Base-by-base conservation (phyloP, 1,139 yeast species). In the Yamadazyma atmosphaerica region DNA sequence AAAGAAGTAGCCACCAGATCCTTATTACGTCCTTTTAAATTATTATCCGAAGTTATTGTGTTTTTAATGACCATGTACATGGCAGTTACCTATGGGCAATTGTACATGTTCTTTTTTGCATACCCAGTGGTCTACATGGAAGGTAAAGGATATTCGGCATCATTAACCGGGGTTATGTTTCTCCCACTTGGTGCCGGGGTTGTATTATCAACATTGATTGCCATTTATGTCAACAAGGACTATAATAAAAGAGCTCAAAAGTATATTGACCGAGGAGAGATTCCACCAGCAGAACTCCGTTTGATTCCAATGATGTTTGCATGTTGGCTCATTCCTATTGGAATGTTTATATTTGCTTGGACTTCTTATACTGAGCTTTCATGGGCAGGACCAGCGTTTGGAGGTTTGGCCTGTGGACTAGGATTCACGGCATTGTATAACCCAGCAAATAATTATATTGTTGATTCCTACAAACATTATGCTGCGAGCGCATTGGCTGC, bases 401-500 rank as follows among this genome's bases (percentile, higher is more conserved):
- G 44, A 2, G 40, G 44, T 15, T 34, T 43, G 32, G 41, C 42
- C 2, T 78, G 77, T 50, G 87, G 87, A 2, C 65, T 77, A 49
- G 86, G 86, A 4, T 80, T 81, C 59, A 66, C 75, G 43, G 58
- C 71, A 51, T 65, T 82, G 29, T 82, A 81, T 58, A 80, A 80
- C 54, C 83, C 85, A 10, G 85, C 84, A 3, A 81, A 81, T 58
- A 80, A 81, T 60, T 82, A 82, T 56, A 73, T 82, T 43, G 86
- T 82, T 27, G 88, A 82, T 55, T 79, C 85, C 1, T 82, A 82
- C 53, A 85, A 81, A 51, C 84, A 79, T 55, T 81, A 79, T 53
- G 87, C 87, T 3, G 86, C 87, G 1, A 74, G 83, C 33, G 86
- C 81, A 1, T 65, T 82, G 42, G 85, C 86, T 17, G 80, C 85